A percentile compares a stretch with the other conserved stretches of the same genome.
phyloP scores from a whole-genome alignment of 2,329 filamentous ascomycete species.

The Myriosclerotinia scirpicola region DNA sequence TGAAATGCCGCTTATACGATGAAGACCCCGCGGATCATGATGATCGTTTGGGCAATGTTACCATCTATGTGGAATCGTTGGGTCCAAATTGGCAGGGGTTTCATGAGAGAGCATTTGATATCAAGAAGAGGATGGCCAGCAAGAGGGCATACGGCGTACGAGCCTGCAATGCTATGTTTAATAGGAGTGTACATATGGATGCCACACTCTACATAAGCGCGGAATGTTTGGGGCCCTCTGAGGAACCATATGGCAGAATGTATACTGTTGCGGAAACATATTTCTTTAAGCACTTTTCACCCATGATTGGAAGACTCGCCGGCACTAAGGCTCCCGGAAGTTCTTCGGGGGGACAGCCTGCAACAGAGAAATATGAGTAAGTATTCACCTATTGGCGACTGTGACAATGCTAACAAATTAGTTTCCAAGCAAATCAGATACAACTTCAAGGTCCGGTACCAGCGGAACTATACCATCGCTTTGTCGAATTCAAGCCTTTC shows the following conservation, averaged over 20 bases:
- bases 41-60: conserved; percentile 84
- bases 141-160: conserved; percentile 82
- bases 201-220: conserved; percentile 72
- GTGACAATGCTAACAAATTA: conserved; percentile 42
- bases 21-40: conserved; percentile 86
- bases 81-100: conserved; percentile 68
- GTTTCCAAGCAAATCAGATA: conserved; percentile 91
- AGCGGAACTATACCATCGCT: conserved; percentile 79
- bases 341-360: conserved; percentile 53
- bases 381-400: conserved; percentile 38
- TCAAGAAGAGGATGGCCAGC: conserved; percentile 83
- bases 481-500: conserved; percentile 88
- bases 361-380: conserved; percentile 73
- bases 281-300: conserved; percentile 84
- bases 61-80: conserved; percentile 62
- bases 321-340: conserved; percentile 65
- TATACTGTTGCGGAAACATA: conserved; percentile 76
- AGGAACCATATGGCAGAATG: conserved; percentile 64
- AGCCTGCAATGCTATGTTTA: conserved; percentile 63
- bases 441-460: conserved; percentile 85
- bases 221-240: conserved; percentile 73
- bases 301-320: conserved; percentile 79
- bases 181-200: conserved; percentile 62
- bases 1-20: conserved; percentile 87
- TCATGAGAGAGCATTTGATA: conserved; percentile 60